Evolutionary conservation across 768 basidiomycete genomes (phyloP), one percentile per base, ranked within the genome.

Genomic region (Psilocybe subaeruginosa): DNA sequence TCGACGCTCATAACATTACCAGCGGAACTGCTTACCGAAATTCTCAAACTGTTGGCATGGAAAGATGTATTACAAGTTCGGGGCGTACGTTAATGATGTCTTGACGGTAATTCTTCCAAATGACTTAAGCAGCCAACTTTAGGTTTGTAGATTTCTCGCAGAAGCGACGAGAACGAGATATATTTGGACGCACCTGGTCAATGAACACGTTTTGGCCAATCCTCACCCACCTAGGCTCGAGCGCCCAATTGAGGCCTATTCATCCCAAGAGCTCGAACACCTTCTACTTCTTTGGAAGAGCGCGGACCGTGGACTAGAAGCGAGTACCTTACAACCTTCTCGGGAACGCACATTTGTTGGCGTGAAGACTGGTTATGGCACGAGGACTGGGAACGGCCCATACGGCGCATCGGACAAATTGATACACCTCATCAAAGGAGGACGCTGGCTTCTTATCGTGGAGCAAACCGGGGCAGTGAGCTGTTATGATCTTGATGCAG

Each of bases 401-500:
- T 19, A 19, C 19, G 19, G 19, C 19, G 19, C 19, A 19, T 19
- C 19, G 1, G 19, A 19, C 19, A 19, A 19, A 19, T 19, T 19
- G 19, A 19, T 19, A 19, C 19, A 19, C 19, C 19, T 19, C 19
- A 19, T 19, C 19, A 19, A 19, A 19, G 19, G 19, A 19, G 19
- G 19, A 19, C 19, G 19, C 19, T 19, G 19, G 19, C 19, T 19
- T 19, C 19, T 19, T 19, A 1, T 19, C 19, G 19, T 19, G 19
- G 19, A 19, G 19, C 19, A 19, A 19, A 19, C 19, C 19, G 19
- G 19, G 19, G 19, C 19, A 19, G 19, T 19, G 19, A 19, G 7
- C 23, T 54, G 39, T n/a, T 41, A 54, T 35, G 53, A 54, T 39
- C 53, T 54, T n/a, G 37, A 54, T 23, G n/a, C 35, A 4, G 53